A percentile compares a stretch with the other conserved stretches of the same genome.
phyloP scores from a whole-genome alignment of 2,329 filamentous ascomycete species.

The Xylariaceae sp. region DNA sequence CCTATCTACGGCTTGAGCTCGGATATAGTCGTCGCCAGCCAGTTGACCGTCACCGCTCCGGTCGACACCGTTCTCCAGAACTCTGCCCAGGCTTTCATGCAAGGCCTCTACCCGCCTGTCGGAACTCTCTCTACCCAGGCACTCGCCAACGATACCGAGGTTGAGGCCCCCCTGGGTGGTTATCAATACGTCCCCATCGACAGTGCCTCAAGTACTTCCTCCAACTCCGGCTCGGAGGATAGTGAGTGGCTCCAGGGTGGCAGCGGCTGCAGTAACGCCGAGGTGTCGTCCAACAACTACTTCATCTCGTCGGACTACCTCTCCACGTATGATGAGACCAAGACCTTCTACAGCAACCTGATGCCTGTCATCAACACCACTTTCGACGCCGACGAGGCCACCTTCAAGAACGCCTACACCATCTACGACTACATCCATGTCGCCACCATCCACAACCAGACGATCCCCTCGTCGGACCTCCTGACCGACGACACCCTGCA shows the following conservation, averaged over 20 bases:
- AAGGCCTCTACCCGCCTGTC: conserved; percentile 81
- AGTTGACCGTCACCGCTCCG: conserved; percentile 70
- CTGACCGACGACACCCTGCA: conserved; percentile 55
- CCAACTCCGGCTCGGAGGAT: conserved; percentile 51
- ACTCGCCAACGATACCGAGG: conserved; percentile 65
- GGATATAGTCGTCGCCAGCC: conserved; percentile 61
- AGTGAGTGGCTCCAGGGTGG: conserved; percentile 56
- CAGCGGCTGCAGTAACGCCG: conserved; percentile 51
- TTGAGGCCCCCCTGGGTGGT: conserved; percentile 67
- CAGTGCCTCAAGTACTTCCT: conserved; percentile 49
- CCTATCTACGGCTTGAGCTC: conserved; percentile 64
- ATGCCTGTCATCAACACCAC: conserved; percentile 52
- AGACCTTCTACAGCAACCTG: conserved; percentile 54
- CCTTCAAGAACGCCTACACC: conserved; percentile 58
- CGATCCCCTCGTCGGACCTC: conserved; percentile 54
- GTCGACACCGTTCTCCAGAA: conserved; percentile 73
- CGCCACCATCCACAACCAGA: conserved; percentile 54
- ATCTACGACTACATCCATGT: conserved; percentile 61
- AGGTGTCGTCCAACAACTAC: conserved; percentile 52
- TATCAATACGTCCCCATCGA: conserved; percentile 82
- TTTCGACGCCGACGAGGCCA: conserved; percentile 40
- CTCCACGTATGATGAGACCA: conserved; percentile 43
- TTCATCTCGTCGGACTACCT: conserved; percentile 44
- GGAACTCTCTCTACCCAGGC: conserved; percentile 51
- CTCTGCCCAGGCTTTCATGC: conserved; percentile 75